Conservation (phyloP, 352 stramenopile genomes). For the Pythium rhizo-oryzae region DNA sequence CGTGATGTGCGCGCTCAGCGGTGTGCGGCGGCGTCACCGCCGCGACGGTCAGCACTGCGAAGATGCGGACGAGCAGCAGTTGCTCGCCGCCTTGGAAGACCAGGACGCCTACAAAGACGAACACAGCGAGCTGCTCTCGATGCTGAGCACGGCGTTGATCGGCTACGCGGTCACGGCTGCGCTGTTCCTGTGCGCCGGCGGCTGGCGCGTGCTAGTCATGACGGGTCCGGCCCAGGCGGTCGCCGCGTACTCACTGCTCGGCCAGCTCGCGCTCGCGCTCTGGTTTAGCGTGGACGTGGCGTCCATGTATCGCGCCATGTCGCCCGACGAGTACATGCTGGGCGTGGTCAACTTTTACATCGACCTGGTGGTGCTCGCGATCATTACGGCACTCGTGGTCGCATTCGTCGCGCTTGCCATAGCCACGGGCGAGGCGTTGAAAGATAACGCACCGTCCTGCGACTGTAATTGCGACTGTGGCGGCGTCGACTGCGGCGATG, state of each 20-base stretch:
- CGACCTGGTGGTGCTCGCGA: slow-evolving; percentile 21
- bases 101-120: background rate
- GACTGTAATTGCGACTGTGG: background rate
- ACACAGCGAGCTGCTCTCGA: background rate
- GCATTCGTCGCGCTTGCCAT: background rate
- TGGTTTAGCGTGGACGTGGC: slow-evolving; percentile 27
- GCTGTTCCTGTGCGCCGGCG: background rate
- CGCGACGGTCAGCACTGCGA: no score
- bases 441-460: no score
- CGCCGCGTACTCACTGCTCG: slow-evolving; percentile 5
- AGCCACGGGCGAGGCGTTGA: background rate
- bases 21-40: background rate
- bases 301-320: slow-evolving; percentile 34
- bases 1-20: slow-evolving; percentile 21
- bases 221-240: background rate
- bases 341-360: slow-evolving; percentile 57
- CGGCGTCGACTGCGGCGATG: no score
- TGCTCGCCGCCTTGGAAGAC: background rate
- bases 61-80: background rate
- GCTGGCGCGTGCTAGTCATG: background rate
- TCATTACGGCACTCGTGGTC: slow-evolving; percentile 3
- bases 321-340: slow-evolving; percentile 35
- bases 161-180: background rate
- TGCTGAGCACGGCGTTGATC: background rate
- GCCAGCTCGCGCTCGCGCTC: slow-evolving; percentile 22